These are phyloP conservation scores for Diospyros kaki DNA, from an alignment of 148 eudicot genomes.

Conservation along the genomic window DNA sequence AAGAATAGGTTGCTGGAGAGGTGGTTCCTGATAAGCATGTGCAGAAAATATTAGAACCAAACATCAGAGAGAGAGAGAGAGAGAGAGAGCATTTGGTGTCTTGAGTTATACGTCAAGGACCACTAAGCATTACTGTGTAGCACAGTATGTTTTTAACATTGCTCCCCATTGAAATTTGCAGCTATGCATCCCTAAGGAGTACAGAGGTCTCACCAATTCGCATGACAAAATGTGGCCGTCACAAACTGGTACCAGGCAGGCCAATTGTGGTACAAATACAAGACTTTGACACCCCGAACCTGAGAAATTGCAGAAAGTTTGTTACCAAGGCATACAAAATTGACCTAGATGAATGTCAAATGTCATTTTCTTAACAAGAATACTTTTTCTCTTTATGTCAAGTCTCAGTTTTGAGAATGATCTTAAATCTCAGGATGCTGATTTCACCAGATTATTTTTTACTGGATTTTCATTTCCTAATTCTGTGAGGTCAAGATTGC, in stretches of 20 bases:
- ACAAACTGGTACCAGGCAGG: slow-evolving; percentile 97
- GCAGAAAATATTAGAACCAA: slow-evolving; percentile 13
- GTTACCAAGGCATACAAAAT: background rate
- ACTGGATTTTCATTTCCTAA: background rate
- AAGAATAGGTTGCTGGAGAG: slow-evolving; percentile 98
- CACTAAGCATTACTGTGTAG: background rate
- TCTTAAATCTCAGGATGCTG: background rate
- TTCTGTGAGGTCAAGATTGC: background rate
- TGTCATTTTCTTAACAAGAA: background rate
- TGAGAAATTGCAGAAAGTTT: slow-evolving; percentile 25
- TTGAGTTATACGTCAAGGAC: background rate
- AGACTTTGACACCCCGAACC: slow-evolving; percentile 60
- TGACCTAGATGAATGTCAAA: background rate
- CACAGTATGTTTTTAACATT: background rate
- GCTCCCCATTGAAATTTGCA: background rate
- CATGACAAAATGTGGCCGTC: slow-evolving; percentile 96
- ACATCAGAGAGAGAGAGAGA: background rate
- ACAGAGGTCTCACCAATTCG: slow-evolving; percentile 63
- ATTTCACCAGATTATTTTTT: background rate
- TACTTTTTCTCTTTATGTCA: background rate
- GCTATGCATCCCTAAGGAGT: background rate
- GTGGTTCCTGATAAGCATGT: slow-evolving; percentile 68
- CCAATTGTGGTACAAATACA: slow-evolving; percentile 73
- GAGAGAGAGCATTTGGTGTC: background rate
- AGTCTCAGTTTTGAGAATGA: background rate